phyloP scores from a whole-genome alignment of 2,329 filamentous ascomycete species.

The Thermoascus crustaceus region DNA sequence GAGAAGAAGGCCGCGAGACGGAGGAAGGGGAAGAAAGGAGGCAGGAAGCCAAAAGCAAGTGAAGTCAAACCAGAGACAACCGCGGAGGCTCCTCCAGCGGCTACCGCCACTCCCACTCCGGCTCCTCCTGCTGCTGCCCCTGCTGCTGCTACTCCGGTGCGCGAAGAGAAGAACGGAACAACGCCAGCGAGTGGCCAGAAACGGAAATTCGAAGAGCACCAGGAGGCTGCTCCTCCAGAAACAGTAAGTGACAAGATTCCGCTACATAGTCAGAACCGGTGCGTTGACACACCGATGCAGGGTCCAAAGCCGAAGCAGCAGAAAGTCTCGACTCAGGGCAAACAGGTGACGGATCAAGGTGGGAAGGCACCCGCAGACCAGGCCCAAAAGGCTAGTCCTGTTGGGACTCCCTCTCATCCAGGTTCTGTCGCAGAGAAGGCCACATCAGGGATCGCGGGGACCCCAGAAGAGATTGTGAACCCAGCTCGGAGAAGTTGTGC shows the following conservation, averaged over 20 bases:
- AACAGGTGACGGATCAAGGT: slow-evolving; percentile 14
- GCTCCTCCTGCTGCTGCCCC: slow-evolving; percentile 13
- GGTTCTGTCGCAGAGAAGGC: slow-evolving; percentile 23
- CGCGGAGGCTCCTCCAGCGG: slow-evolving; percentile 27
- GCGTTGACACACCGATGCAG: slow-evolving; percentile 24
- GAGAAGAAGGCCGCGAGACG: slow-evolving; percentile 51
- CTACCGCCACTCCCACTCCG: slow-evolving; percentile 15
- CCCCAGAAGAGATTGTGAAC: slow-evolving; percentile 48
- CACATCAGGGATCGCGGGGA: slow-evolving; percentile 24
- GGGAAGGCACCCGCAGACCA: slow-evolving; percentile 19
- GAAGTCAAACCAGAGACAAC: slow-evolving; percentile 47
- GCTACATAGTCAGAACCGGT: neutral
- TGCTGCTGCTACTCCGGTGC: slow-evolving; percentile 16
- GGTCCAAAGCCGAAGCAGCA: slow-evolving; percentile 36
- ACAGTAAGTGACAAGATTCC: slow-evolving; percentile 18
- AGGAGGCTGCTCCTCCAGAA: slow-evolving; percentile 20
- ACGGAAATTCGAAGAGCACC: slow-evolving; percentile 37
- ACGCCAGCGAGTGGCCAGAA: slow-evolving; percentile 29
- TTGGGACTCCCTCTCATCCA: slow-evolving; percentile 19
- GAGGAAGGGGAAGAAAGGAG: slow-evolving; percentile 47
- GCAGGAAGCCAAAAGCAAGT: slow-evolving; percentile 58
- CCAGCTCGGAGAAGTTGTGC: slow-evolving; percentile 60
- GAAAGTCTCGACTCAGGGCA: slow-evolving; percentile 24
- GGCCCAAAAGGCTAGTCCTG: slow-evolving; percentile 26
- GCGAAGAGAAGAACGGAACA: slow-evolving; percentile 22